A percentile compares a stretch with the other conserved stretches of the same genome.
Conservation (phyloP, 129 eudicot species). For the Centaurea solstitialis region DNA sequence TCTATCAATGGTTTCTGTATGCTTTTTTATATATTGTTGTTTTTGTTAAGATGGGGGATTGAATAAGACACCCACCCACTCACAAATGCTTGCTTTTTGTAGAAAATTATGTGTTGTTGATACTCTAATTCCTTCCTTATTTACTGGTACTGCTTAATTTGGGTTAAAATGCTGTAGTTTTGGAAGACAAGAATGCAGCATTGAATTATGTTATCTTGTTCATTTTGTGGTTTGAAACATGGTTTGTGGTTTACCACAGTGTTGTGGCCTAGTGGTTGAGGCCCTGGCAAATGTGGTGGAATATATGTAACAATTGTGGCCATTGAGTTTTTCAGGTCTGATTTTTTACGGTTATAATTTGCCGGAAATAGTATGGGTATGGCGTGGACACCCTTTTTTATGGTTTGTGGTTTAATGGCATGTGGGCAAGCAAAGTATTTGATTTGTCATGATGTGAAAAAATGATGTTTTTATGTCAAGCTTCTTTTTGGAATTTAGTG, state of each 20-base stretch:
- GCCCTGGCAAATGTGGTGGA: no score
- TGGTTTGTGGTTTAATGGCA: not conserved
- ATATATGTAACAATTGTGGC: no score
- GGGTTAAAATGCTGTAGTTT: not conserved
- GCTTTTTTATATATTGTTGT: conserved; percentile 13
- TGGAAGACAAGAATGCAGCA: not conserved
- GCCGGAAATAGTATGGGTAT: no score
- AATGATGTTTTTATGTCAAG: not conserved
- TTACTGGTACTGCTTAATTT: conserved; percentile 16
- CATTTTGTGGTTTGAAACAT: not conserved
- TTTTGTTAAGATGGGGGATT: conserved; percentile 27
- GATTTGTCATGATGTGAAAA: not conserved
- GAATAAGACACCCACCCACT: conserved; percentile 32
- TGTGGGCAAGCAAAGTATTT: not conserved
- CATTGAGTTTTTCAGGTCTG: no score
- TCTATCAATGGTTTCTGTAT: conserved; percentile 9
- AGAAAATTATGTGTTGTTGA: conserved; percentile 13
- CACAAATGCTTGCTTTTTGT: conserved; percentile 5
- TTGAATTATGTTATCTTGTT: not conserved
- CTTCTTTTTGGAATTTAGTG: not conserved
- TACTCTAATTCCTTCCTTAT: conserved; percentile 4
- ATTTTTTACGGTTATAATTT: no score
- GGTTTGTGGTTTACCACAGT: not conserved
- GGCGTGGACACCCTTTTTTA: no score
- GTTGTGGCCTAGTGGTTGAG: no score